Base-by-base conservation (phyloP, 768 basidiomycete genomes). In the Rhodotorula sphaerocarpa region DNA sequence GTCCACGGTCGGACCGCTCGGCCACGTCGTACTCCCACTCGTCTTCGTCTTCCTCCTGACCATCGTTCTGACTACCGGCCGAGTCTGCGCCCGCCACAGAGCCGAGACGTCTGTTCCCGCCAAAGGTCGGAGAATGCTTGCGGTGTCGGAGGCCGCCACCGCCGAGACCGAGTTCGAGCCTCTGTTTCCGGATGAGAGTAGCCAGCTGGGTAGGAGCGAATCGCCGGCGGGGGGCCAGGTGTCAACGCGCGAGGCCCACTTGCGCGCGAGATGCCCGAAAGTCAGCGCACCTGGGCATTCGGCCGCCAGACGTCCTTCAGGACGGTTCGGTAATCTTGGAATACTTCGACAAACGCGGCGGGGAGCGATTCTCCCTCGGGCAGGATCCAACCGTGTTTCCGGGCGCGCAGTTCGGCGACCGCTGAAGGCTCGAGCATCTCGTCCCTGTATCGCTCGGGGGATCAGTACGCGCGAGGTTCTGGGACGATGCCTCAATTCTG, bases 81-180 rank as follows among this genome's bases (percentile, higher is more conserved):
- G 55, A 18, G 10, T 7, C 15, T 30, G 23, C 36, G 21, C 3
- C 51, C 21, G 50, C 9, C 28, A 31, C 20, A 7, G 33, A 25
- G 20, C 51, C 53, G 20, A 27, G 28, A 16, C 59, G 59, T 15
- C 58, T 50, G 44, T 46, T 53, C 6, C 63, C 66, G 20, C 67
- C 67, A 59, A 59, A 68, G 15, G 60, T 61, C 3, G 67, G 63
- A n/a, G 56, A 58, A 39, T 68, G 48, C 59, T 68, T 68, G 36
- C 67, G 55, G 34, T 68, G 59, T 5, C 67, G 27, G 12, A 68
- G 39, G 7, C 59, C 62, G 21, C 67, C 67, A 3, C 53, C 63
- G 6, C 67, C 67, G 2, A 68, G 50, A 0, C 67, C 67, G 1
- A 68, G 57, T 39, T 68, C 67, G 55, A 68, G 64, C 11, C 67